Evolutionary conservation across 495 filamentous ascomycete species (phyloP).

Genomic region (Cryomyces minteri): DNA sequence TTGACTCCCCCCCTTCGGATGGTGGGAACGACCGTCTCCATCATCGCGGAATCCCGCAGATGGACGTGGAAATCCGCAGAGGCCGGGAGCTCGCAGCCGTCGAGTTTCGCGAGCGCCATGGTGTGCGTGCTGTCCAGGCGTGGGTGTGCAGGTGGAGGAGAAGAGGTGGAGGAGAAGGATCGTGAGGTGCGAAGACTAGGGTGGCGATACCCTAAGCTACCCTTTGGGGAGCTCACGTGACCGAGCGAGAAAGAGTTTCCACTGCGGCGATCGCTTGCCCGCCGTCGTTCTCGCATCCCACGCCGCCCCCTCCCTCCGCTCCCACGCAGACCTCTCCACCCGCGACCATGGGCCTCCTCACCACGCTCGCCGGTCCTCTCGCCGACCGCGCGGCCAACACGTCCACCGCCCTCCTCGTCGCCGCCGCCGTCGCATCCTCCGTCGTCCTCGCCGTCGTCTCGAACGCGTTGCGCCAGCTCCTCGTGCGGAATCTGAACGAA

Average conservation of each 20-base stretch:
- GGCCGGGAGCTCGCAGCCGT: conserved; percentile 10
- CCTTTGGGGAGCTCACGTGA: no score
- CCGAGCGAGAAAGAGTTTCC: no score
- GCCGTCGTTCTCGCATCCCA: no score
- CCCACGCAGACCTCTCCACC: conserved; percentile 16
- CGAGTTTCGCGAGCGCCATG: conserved; percentile 8
- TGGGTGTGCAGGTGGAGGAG: no score
- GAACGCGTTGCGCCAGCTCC: conserved; percentile 23
- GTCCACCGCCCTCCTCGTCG: conserved; percentile 11
- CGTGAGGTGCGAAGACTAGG: no score
- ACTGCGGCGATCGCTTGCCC: no score
- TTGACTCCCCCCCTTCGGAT: conserved; percentile 59
- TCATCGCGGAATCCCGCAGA: conserved; percentile 63
- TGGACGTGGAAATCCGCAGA: conserved; percentile 32
- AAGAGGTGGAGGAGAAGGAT: no score
- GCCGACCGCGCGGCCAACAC: conserved; percentile 5
- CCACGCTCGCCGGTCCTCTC: conserved; percentile 10
- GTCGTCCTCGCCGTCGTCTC: conserved; percentile 14
- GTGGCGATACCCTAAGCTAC: no score
- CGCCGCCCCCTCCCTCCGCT: no score
- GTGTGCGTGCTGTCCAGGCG: no score
- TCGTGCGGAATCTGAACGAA: conserved; percentile 28
- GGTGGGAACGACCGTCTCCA: conserved; percentile 61
- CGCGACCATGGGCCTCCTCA: conserved; percentile 19
- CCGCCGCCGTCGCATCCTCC: conserved; percentile 6